Percentiles rank a stretch among this genome's conserved stretches.
Evolutionary conservation across 805 yeast species (phyloP).

Genomic region (Kodamaea kaohsiungensis): DNA sequence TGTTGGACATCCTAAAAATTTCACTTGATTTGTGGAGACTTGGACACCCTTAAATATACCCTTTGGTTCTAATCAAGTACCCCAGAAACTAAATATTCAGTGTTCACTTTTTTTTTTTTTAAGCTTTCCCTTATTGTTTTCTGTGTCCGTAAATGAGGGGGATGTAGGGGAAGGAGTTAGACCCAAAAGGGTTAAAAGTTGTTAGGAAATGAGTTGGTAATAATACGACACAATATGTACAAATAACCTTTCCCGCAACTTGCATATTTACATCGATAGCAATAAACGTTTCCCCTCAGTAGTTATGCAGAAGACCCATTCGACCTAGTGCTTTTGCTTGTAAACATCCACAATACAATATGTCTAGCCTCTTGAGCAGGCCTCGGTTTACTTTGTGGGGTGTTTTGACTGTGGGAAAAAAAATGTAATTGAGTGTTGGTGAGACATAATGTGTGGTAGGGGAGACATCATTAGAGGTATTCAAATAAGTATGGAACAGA

Average conservation of each 20-base stretch:
- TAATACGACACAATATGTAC: background rate
- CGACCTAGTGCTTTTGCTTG: background rate
- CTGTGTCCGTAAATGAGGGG: background rate
- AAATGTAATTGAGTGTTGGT: background rate
- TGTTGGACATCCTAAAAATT: background rate
- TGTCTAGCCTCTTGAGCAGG: background rate
- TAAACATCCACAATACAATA: background rate
- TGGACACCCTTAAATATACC: background rate
- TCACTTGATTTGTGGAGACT: conserved; percentile 2
- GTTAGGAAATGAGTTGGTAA: background rate
- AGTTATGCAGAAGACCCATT: background rate
- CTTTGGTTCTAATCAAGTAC: background rate
- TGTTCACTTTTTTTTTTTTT: background rate
- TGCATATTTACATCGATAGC: background rate
- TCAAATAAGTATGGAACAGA: no score
- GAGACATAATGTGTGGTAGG: no score
- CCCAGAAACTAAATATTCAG: conserved; percentile 4
- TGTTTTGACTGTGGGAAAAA: background rate
- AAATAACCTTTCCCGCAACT: background rate
- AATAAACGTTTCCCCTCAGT: background rate
- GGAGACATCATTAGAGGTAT: no score
- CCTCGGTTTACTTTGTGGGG: background rate
- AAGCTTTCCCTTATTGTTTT: background rate
- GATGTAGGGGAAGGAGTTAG: background rate
- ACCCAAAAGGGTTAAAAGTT: background rate